Evolutionary conservation across 169 alveolate species (phyloP).

Genomic region (Plasmodium sp.): DNA sequence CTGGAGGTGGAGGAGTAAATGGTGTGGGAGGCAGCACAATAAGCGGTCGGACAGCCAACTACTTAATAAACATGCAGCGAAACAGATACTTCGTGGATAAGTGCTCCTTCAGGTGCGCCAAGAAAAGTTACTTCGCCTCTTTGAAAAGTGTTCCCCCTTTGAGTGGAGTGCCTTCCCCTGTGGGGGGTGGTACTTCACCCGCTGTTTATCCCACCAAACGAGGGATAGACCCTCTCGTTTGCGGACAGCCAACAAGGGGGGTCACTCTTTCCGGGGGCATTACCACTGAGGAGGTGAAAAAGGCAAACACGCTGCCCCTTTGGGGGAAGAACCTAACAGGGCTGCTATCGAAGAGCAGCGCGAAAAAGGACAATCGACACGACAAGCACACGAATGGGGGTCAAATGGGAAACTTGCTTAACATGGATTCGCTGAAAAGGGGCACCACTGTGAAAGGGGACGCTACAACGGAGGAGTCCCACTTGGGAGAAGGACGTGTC

Average conservation of each 20-base stretch:
- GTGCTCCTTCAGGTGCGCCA: not conserved
- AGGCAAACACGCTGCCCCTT: not conserved
- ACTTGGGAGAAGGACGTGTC: not conserved
- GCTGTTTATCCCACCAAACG: not conserved
- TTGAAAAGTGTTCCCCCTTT: not conserved
- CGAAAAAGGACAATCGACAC: not conserved
- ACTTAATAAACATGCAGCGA: slow-evolving; percentile 5
- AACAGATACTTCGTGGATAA: slow-evolving; percentile 30
- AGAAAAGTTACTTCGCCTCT: not conserved
- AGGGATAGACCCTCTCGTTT: not conserved
- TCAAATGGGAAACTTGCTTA: not conserved
- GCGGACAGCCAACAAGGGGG: not conserved
- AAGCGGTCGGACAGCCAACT: not conserved
- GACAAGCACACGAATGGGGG: not conserved
- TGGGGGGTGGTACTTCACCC: not conserved
- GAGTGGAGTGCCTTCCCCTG: not conserved
- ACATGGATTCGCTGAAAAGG: not conserved
- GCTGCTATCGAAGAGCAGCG: not conserved
- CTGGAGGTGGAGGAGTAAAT: not conserved
- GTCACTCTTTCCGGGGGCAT: not conserved
- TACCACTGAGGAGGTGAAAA: not conserved
- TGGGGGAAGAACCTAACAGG: not conserved
- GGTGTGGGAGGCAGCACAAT: not conserved
- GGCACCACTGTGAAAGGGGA: not conserved
- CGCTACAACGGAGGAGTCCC: not conserved